These are phyloP conservation scores for Aspergillus asperescens DNA, from an alignment of 495 filamentous ascomycete genomes.

Conservation along the genomic window DNA sequence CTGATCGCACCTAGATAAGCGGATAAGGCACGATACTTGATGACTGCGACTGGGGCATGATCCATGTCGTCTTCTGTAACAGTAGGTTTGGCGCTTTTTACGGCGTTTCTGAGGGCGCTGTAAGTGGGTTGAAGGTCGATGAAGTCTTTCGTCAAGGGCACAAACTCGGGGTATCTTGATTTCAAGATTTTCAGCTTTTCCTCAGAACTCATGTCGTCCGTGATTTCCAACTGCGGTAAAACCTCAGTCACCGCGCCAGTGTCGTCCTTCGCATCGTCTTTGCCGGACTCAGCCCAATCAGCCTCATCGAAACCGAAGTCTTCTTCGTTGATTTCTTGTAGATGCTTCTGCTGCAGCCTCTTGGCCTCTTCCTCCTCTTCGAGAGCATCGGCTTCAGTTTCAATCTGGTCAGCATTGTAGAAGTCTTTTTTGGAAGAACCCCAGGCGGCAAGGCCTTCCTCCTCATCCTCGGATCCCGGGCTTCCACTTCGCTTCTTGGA, in stretches of 20 bases:
- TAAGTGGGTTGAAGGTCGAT: conserved; percentile 62
- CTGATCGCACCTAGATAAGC: conserved; percentile 80
- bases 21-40: conserved; percentile 69
- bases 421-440: conserved; percentile 84
- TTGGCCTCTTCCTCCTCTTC: conserved; percentile 89
- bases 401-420: conserved; percentile 84
- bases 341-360: conserved; percentile 80
- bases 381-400: conserved; percentile 85
- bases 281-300: conserved; percentile 62
- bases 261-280: conserved; percentile 37
- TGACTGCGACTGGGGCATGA: conserved; percentile 46
- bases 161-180: conserved; percentile 84
- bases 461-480: conserved; percentile 39
- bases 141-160: conserved; percentile 76
- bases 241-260: conserved; percentile 68
- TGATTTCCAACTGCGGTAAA: conserved; percentile 74
- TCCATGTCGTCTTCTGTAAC: conserved; percentile 27
- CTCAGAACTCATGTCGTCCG: conserved; percentile 67
- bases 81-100: conserved; percentile 45
- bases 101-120: conserved; percentile 50
- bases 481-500: conserved; percentile 22
- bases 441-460: conserved; percentile 75
- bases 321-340: conserved; percentile 76
- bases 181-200: conserved; percentile 74
- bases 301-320: conserved; percentile 90